A percentile compares a stretch with the other conserved stretches of the same genome.
phyloP scores from a whole-genome alignment of 1,139 yeast species.

The Arxiozyma slooffiae region DNA sequence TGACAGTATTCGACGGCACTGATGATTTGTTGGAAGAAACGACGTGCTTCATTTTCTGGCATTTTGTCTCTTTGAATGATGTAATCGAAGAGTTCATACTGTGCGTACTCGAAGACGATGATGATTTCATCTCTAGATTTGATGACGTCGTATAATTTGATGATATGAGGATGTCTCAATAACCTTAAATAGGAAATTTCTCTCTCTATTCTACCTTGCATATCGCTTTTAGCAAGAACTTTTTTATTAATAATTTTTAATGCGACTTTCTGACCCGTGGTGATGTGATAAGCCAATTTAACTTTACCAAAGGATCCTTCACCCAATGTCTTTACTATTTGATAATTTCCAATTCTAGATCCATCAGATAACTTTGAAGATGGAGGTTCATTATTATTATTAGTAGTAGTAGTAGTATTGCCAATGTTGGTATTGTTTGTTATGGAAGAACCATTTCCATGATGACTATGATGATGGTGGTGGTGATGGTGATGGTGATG shows the following conservation, averaged over 20 bases:
- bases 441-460: slow-evolving; percentile 4
- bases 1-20: slow-evolving; percentile 98
- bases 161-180: slow-evolving; percentile 92
- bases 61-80: slow-evolving; percentile 91
- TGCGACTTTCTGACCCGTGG: slow-evolving; percentile 91
- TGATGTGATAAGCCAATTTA: slow-evolving; percentile 84
- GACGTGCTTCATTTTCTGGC: slow-evolving; percentile 88
- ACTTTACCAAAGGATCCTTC: slow-evolving; percentile 98
- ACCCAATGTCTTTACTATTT: slow-evolving; percentile 86
- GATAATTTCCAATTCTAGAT: slow-evolving; percentile 78
- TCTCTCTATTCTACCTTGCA: slow-evolving; percentile 95
- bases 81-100: slow-evolving; percentile 89
- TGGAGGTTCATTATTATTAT: slow-evolving; percentile 6
- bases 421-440: not conserved
- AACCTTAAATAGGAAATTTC: slow-evolving; percentile 85
- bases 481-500: slow-evolving; percentile 22
- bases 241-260: slow-evolving; percentile 88
- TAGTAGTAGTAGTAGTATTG: not conserved
- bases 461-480: slow-evolving; percentile 22
- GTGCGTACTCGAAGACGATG: slow-evolving; percentile 97
- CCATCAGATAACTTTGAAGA: slow-evolving; percentile 28
- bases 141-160: slow-evolving; percentile 90
- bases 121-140: slow-evolving; percentile 92
- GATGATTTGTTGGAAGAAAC: slow-evolving; percentile 94
- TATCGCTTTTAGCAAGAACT: slow-evolving; percentile 88